Evolutionary conservation across 2,329 filamentous ascomycete species (phyloP).

Genomic region (Pseudogymnoascus sp.): DNA sequence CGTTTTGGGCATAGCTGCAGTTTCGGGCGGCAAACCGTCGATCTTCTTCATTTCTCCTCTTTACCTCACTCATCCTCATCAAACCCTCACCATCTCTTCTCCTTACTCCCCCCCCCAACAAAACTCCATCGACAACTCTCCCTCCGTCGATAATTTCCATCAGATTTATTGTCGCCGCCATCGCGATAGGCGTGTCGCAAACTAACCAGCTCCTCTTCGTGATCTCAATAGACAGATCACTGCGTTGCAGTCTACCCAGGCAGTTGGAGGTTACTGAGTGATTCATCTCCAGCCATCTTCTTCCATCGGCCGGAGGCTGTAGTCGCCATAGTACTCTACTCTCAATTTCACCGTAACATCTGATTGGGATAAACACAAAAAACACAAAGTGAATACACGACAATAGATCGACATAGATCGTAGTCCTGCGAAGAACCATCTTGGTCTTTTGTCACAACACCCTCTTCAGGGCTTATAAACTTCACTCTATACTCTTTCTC

Average conservation of each 20-base stretch:
- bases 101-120: not conserved
- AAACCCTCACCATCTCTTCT: not conserved
- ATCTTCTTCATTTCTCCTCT: conserved; percentile 5
- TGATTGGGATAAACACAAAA: conserved; percentile 2
- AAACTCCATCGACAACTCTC: not conserved
- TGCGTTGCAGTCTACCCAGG: not conserved
- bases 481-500: conserved; percentile 12
- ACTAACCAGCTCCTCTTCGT: not conserved
- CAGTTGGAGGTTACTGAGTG: conserved; percentile 1
- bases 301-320: conserved; percentile 4
- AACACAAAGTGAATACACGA: conserved; percentile 3
- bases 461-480: not conserved
- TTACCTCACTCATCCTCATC: not conserved
- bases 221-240: not conserved
- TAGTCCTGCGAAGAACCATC: conserved; percentile 12
- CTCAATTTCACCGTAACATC: conserved; percentile 8
- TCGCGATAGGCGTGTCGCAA: not conserved
- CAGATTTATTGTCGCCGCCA: not conserved
- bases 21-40: not conserved
- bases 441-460: conserved; percentile 7
- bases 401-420: conserved; percentile 12
- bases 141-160: not conserved
- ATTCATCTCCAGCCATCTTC: conserved; percentile 4
- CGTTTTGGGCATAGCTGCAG: not conserved
- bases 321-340: conserved; percentile 1